Percentiles rank a stretch among this genome's conserved stretches.
phyloP scores from a whole-genome alignment of 257 asterid species.

The Salvia miltiorrhiza region DNA sequence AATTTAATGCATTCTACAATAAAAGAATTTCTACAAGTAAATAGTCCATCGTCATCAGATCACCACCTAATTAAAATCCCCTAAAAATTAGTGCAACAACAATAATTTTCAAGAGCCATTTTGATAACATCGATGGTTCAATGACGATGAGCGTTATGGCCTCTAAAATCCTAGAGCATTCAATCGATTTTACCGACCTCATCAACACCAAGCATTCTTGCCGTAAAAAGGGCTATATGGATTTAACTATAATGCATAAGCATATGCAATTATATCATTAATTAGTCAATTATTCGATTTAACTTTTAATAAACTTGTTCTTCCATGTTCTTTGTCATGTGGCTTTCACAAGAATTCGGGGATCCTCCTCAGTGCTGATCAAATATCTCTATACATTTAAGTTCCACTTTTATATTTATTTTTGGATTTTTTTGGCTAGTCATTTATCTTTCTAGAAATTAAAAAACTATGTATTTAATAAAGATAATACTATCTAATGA shows the following conservation, averaged over 20 bases:
- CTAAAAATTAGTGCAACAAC: no score
- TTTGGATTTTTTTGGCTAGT: not conserved
- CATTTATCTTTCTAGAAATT: not conserved
- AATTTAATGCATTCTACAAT: no score
- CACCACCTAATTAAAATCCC: no score
- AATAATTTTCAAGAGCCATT: no score
- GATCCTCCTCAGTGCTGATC: slow-evolving; percentile 13
- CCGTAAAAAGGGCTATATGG: slow-evolving; percentile 16
- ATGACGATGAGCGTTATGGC: slow-evolving; percentile 18
- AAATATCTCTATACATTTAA: not conserved
- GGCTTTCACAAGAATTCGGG: slow-evolving; percentile 27
- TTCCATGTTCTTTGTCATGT: slow-evolving; percentile 54
- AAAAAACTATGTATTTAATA: not conserved
- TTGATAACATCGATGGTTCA: no score
- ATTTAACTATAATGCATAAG: slow-evolving; percentile 1
- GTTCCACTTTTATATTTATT: not conserved
- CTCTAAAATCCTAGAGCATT: slow-evolving; percentile 2
- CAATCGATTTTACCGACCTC: slow-evolving; percentile 50
- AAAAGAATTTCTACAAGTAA: no score
- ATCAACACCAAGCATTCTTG: slow-evolving; percentile 10
- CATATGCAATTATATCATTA: slow-evolving; percentile 9
- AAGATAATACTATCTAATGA: not conserved
- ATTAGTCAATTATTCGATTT: slow-evolving; percentile 13
- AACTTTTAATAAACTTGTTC: not conserved
- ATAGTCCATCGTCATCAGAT: no score